A percentile compares a stretch with the other conserved stretches of the same genome.
These are phyloP conservation scores for Colletotrichum higginsianum DNA, from an alignment of 2,329 filamentous ascomycete species.

Conservation along the genomic window DNA sequence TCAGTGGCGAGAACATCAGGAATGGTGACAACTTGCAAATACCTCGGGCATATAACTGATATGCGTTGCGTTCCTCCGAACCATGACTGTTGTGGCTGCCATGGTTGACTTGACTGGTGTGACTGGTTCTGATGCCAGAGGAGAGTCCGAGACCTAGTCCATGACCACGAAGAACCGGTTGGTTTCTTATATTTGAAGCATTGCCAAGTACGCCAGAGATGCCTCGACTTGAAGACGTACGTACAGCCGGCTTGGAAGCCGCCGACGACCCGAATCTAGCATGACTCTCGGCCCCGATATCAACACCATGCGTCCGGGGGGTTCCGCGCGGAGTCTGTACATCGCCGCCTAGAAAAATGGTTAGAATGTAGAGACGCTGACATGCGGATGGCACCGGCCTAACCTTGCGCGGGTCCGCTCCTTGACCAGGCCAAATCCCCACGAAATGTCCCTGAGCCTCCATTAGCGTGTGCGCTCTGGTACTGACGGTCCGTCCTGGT, in stretches of 20 bases:
- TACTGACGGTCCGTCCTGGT: neutral
- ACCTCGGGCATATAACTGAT: constrained; percentile 2
- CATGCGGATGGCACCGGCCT: neutral
- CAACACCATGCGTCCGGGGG: constrained; percentile 47
- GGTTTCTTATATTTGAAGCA: constrained; percentile 19
- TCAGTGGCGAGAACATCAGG: neutral
- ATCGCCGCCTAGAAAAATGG: constrained; percentile 45
- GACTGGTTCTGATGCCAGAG: constrained; percentile 27
- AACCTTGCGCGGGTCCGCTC: constrained; percentile 42
- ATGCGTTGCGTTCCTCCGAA: neutral
- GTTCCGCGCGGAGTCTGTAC: constrained; percentile 49
- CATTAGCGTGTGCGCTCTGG: neutral
- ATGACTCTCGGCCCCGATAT: constrained; percentile 42
- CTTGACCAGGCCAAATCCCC: constrained; percentile 36
- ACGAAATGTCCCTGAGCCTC: neutral
- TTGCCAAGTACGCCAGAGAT: constrained; percentile 24
- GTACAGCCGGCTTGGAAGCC: constrained; percentile 51
- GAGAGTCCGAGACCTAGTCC: constrained; percentile 34
- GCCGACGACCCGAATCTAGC: constrained; percentile 48
- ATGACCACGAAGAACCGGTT: neutral
- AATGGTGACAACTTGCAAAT: neutral
- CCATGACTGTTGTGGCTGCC: neutral
- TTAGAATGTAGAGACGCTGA: neutral
- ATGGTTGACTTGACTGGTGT: neutral
- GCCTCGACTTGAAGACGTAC: constrained; percentile 44